phyloP scores from a whole-genome alignment of 805 yeast species.

The Ogataea paraovalis region DNA sequence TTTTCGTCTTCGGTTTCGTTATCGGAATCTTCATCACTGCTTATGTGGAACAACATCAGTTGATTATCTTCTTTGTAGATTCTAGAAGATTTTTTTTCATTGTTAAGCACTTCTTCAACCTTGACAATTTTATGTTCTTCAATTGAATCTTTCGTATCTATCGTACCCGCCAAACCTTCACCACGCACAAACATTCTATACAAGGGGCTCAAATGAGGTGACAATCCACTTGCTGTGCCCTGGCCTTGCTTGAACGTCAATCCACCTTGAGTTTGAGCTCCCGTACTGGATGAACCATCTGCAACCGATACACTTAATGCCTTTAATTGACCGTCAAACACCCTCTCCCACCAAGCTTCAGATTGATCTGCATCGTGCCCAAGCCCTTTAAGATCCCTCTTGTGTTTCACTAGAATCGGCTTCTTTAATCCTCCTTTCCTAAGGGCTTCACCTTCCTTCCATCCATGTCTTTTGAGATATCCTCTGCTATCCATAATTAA shows the following conservation, averaged over 20 bases:
- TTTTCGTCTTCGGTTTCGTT: conserved; percentile 16
- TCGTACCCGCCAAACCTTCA: conserved; percentile 77
- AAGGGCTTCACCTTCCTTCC: conserved; percentile 89
- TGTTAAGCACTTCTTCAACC: conserved; percentile 6
- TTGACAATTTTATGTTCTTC: conserved; percentile 5
- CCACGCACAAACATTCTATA: conserved; percentile 87
- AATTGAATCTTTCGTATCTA: conserved; percentile 28
- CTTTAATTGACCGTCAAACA: conserved; percentile 90
- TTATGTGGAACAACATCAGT: conserved; percentile 19
- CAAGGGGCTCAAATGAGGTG: conserved; percentile 62
- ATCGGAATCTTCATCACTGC: conserved; percentile 14
- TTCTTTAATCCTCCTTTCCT: conserved; percentile 73
- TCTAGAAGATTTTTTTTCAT: conserved; percentile 11
- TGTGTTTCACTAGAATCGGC: conserved; percentile 87
- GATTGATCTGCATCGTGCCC: conserved; percentile 75
- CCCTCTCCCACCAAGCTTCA: conserved; percentile 95
- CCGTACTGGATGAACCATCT: conserved; percentile 1
- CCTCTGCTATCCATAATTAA: conserved; percentile 65
- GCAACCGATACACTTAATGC: conserved; percentile 44
- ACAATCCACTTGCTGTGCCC: conserved; percentile 41
- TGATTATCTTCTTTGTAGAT: conserved; percentile 10
- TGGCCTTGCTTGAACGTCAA: conserved; percentile 38
- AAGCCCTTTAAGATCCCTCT: conserved; percentile 84
- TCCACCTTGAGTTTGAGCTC: conserved; percentile 8
- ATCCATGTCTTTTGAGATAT: conserved; percentile 77